Evolutionary conservation across 1,284 basidiomycete species (phyloP).

Genomic region (Leccinum insolens): DNA sequence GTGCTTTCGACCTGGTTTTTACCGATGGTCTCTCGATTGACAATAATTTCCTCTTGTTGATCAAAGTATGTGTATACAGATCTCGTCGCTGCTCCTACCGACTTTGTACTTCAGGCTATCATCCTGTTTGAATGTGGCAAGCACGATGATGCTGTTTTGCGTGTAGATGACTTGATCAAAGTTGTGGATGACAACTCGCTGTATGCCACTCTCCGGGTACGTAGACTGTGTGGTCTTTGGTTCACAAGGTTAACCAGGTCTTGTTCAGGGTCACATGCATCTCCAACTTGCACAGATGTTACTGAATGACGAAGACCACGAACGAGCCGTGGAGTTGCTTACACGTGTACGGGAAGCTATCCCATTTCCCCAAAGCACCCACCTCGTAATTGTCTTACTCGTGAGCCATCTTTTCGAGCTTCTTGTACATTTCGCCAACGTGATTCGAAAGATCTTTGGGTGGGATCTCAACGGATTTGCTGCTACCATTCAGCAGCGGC

Average conservation of each 20-base stretch:
- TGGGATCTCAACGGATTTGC: constrained; percentile 2
- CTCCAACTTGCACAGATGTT: background rate
- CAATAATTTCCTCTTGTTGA: constrained; percentile 4
- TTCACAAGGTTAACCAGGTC: background rate
- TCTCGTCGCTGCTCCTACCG: background rate
- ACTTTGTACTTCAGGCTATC: constrained; percentile 6
- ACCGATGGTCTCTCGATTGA: background rate
- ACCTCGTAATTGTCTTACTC: constrained; percentile 4
- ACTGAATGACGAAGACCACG: background rate
- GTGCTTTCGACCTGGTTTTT: constrained; percentile 6
- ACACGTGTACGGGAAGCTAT: background rate
- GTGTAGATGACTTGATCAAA: constrained; percentile 4
- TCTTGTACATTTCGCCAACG: background rate
- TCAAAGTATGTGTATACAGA: constrained; percentile 4
- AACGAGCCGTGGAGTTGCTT: background rate
- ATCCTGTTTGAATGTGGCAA: constrained; percentile 11
- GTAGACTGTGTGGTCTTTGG: background rate
- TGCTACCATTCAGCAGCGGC: background rate
- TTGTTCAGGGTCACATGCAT: constrained; percentile 1
- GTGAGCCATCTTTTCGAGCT: background rate
- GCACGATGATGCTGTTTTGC: constrained; percentile 6
- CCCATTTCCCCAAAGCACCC: background rate
- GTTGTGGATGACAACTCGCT: background rate
- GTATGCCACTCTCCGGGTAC: constrained; percentile 5
- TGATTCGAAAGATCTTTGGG: constrained; percentile 7